Evolutionary conservation across 768 basidiomycete genomes (phyloP).

Genomic region (Vararia minispora): DNA sequence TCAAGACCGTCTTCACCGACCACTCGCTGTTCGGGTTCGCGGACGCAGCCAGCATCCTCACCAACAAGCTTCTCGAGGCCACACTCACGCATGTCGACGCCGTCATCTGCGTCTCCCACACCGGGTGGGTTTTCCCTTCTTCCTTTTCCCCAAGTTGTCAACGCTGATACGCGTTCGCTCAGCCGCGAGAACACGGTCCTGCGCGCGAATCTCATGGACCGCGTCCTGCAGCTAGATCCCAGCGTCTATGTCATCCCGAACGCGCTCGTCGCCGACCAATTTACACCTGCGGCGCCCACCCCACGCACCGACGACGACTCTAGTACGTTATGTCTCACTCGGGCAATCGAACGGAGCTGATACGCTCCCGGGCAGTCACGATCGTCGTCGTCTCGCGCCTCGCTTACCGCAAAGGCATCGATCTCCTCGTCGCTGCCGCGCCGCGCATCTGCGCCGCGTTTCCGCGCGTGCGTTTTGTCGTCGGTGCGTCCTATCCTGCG

Average conservation of each 20-base stretch:
- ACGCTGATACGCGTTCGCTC: not conserved
- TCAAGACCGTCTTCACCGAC: constrained; percentile 92
- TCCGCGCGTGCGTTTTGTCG: constrained; percentile 79
- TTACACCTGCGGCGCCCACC: constrained; percentile 47
- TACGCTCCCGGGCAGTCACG: constrained; percentile 46
- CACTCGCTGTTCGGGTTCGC: constrained; percentile 96
- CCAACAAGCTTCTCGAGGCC: constrained; percentile 88
- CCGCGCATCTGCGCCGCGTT: constrained; percentile 81
- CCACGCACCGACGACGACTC: constrained; percentile 47
- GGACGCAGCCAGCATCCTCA: constrained; percentile 92
- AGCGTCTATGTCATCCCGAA: constrained; percentile 92
- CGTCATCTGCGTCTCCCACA: constrained; percentile 93
- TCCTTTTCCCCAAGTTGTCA: not conserved
- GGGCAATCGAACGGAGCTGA: not conserved
- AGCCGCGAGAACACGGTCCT: constrained; percentile 98
- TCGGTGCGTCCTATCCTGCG: constrained; percentile 40
- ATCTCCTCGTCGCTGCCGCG: constrained; percentile 85
- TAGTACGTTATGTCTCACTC: constrained; percentile 13
- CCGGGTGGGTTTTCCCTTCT: constrained; percentile 50
- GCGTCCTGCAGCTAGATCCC: not conserved
- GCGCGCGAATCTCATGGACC: constrained; percentile 67
- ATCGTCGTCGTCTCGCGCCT: constrained; percentile 86
- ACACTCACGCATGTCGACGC: constrained; percentile 87
- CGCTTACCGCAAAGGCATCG: constrained; percentile 93
- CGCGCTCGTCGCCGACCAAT: constrained; percentile 78